These are phyloP conservation scores for Fusarium scirpi DNA, from an alignment of 2,329 filamentous ascomycete species.

Conservation along the genomic window DNA sequence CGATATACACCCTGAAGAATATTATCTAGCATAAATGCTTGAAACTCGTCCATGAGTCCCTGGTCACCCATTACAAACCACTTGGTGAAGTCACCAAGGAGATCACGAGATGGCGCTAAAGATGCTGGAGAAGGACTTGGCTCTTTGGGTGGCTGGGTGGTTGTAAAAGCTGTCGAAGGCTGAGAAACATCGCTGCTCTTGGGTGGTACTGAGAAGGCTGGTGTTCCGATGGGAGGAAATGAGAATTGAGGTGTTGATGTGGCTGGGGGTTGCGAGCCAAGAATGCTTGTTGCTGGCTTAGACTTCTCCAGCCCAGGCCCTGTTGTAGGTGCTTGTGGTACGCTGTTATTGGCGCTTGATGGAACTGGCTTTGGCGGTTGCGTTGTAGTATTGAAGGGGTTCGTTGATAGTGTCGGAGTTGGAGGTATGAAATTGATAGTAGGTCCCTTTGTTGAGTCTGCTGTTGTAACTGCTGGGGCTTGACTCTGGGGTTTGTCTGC, in stretches of 20 bases:
- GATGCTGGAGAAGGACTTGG: slow-evolving; percentile 18
- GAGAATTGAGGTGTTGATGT: slow-evolving; percentile 18
- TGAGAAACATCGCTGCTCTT: slow-evolving; percentile 1
- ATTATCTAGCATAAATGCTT: slow-evolving; percentile 59
- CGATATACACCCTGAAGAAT: slow-evolving; percentile 58
- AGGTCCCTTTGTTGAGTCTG: slow-evolving; percentile 23
- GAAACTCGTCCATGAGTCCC: slow-evolving; percentile 65
- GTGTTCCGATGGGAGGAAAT: slow-evolving; percentile 16
- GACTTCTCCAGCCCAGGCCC: slow-evolving; percentile 1
- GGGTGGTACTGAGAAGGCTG: slow-evolving; percentile 6
- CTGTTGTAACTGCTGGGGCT: background rate
- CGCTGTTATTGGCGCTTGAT: background rate
- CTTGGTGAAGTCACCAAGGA: slow-evolving; percentile 62
- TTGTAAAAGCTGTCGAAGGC: slow-evolving; percentile 3
- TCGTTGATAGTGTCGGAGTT: slow-evolving; percentile 29
- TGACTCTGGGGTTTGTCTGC: background rate
- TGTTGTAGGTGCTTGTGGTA: slow-evolving; percentile 1
- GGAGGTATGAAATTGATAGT: slow-evolving; percentile 28
- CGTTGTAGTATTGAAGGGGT: slow-evolving; percentile 19
- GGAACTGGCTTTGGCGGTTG: slow-evolving; percentile 12
- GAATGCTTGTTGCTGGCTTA: slow-evolving; percentile 8
- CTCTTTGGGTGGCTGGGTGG: slow-evolving; percentile 16
- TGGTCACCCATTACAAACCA: slow-evolving; percentile 68
- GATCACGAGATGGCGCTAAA: slow-evolving; percentile 51
- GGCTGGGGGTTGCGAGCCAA: background rate